Evolutionary conservation across 2,329 filamentous ascomycete genomes (phyloP), one percentile per base, ranked within the genome.

Genomic region (Botrytis sinoallii): DNA sequence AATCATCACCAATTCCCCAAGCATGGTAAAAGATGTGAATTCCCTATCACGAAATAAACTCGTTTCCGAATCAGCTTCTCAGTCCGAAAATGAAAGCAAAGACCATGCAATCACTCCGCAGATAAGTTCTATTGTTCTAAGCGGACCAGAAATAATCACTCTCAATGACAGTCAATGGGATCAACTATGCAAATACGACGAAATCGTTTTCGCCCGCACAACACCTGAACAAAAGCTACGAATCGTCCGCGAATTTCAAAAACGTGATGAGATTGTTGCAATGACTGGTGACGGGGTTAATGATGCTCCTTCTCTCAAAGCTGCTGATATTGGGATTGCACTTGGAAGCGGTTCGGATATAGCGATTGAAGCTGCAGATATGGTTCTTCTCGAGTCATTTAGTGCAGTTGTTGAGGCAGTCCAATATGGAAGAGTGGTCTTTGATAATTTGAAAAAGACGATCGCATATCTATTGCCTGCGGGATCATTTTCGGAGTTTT

Each of bases 171-270:
- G 86, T 46, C 91, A 94, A 80, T 94, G 92, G 92, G 85, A 89
- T 74, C 84, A 85, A 35, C 84, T 94, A 2, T 85, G 79, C 55
- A 85, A 83, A 20, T 94, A 93, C 77, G 85, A 89, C 32, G 92
- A 94, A 77, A 90, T 94, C 57, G 90, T 93, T 5, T 94, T 94
- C 79, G 89, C 92, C 0, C 85, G 91, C 18, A 94, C 91, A 0
- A 93, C 91, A 0, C 92, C 92, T 0, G 92, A 94, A 78, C 91
- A 94, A 80, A 94, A 94, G 80, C 86, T 94, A 8, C 88, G 90
- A 46, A 94, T 94, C 75, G 91, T 94, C 20, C 88, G 88, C 59
- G 90, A 77, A 65, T 73, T 77, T 75, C 91, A 93, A 79, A 84
- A 87, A 7, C 71, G 77, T 9, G 85, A 87, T 5, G 83, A 88